Conservation (phyloP, 2,329 filamentous ascomycete species). For the Furcasterigmium furcatum region DNA sequence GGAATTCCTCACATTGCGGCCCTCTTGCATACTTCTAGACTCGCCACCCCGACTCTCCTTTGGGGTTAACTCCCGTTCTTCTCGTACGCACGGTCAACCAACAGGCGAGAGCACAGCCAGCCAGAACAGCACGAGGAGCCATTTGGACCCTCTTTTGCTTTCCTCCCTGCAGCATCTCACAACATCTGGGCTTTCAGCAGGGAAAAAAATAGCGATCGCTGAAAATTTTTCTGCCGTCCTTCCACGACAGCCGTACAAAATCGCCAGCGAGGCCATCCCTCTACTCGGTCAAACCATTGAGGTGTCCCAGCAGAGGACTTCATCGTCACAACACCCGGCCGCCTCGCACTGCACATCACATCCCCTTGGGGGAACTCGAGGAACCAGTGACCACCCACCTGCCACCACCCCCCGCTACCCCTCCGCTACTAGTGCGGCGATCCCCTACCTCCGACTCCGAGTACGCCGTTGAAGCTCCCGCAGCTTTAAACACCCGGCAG, state of each 20-base stretch:
- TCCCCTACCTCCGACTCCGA: neutral
- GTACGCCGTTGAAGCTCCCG: neutral
- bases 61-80: neutral
- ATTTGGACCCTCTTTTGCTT: slow-evolving; percentile 2
- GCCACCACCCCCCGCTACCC: slow-evolving; percentile 4
- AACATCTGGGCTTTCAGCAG: neutral
- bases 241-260: neutral
- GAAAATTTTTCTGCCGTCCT: neutral
- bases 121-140: slow-evolving; percentile 1
- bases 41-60: neutral
- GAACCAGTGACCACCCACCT: neutral
- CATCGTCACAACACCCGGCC: slow-evolving; percentile 1
- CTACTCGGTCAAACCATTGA: neutral
- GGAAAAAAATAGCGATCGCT: neutral
- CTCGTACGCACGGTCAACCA: slow-evolving; percentile 2
- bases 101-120: slow-evolving; percentile 2
- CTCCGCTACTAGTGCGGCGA: slow-evolving; percentile 5
- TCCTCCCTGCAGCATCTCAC: neutral
- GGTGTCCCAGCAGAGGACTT: no score
- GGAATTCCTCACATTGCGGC: neutral
- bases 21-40: slow-evolving; percentile 1
- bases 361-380: neutral
- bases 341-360: neutral
- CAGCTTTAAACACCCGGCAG: slow-evolving; percentile 8
- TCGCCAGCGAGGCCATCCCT: slow-evolving; percentile 2